A percentile compares a stretch with the other conserved stretches of the same genome.
phyloP scores from a whole-genome alignment of 1,284 basidiomycete species.

The Ceratobasidium papillatum region DNA sequence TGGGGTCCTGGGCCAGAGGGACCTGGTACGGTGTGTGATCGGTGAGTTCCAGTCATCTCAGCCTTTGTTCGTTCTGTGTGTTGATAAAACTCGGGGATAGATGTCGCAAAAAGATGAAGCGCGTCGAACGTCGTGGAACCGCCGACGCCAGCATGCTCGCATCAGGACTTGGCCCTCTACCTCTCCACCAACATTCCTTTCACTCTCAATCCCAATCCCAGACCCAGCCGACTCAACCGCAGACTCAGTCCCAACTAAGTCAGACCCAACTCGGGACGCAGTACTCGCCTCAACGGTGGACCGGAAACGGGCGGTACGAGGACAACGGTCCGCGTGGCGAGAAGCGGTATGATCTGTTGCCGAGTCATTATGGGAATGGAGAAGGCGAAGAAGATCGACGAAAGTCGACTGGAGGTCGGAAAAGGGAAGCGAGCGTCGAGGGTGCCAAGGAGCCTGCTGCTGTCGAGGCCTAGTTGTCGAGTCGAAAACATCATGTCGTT shows the following conservation, averaged over 20 bases:
- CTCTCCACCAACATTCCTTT: slow-evolving; percentile 35
- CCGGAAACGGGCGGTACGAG: background rate
- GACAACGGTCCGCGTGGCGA: slow-evolving; percentile 4
- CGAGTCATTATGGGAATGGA: slow-evolving; percentile 3
- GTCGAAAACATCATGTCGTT: background rate
- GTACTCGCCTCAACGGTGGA: slow-evolving; percentile 25
- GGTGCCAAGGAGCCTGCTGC: background rate
- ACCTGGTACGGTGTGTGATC: slow-evolving; percentile 82
- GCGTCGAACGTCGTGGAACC: slow-evolving; percentile 71
- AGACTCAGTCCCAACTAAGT: slow-evolving; percentile 12
- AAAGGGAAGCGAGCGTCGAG: background rate
- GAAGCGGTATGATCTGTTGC: slow-evolving; percentile 25
- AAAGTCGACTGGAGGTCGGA: background rate
- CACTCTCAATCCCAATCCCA: slow-evolving; percentile 11
- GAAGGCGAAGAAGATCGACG: background rate
- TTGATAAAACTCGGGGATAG: slow-evolving; percentile 55
- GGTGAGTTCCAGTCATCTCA: slow-evolving; percentile 55
- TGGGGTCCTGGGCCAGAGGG: slow-evolving; percentile 86
- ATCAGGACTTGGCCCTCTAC: background rate
- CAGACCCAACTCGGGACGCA: slow-evolving; percentile 37
- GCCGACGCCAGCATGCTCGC: slow-evolving; percentile 40
- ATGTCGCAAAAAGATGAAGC: slow-evolving; percentile 86
- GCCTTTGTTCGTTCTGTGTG: slow-evolving; percentile 17
- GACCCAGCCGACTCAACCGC: background rate
- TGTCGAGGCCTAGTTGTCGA: background rate